Evolutionary conservation across 257 asterid genomes (phyloP).

Genomic region (Plantago ovata): DNA sequence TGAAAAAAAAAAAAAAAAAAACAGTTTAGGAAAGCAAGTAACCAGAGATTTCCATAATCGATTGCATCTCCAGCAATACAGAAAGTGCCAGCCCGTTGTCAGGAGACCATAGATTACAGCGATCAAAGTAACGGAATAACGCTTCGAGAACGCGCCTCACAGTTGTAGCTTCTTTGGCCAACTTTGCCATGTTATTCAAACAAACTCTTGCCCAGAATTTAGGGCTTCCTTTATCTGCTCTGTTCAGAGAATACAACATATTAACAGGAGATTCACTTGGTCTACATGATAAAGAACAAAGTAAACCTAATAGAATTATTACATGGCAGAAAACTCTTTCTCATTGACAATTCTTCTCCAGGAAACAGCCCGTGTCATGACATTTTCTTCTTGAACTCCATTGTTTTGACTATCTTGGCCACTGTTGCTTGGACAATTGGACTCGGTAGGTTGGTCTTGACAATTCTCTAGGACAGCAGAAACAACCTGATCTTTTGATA

Average conservation of each 20-base stretch:
- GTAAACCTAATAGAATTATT: slow-evolving; percentile 28
- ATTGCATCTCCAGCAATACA: slow-evolving; percentile 69
- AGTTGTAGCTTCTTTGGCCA: slow-evolving; percentile 72
- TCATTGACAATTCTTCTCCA: slow-evolving; percentile 65
- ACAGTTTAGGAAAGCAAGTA: slow-evolving; percentile 16
- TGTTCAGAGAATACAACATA: slow-evolving; percentile 36
- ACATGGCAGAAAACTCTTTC: slow-evolving; percentile 50
- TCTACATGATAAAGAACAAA: slow-evolving; percentile 3
- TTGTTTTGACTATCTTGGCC: slow-evolving; percentile 30
- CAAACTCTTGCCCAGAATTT: slow-evolving; percentile 70
- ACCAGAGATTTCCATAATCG: slow-evolving; percentile 63
- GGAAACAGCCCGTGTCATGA: slow-evolving; percentile 54
- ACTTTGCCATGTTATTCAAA: slow-evolving; percentile 73
- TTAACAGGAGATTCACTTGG: slow-evolving; percentile 17
- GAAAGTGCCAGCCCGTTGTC: slow-evolving; percentile 59
- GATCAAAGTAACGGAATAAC: slow-evolving; percentile 64
- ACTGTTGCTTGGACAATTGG: slow-evolving; percentile 24
- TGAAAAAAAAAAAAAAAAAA: slow-evolving; percentile 20
- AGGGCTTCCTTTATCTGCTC: slow-evolving; percentile 56
- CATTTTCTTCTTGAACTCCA: slow-evolving; percentile 30
- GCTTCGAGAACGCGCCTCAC: slow-evolving; percentile 73
- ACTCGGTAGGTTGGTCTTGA: slow-evolving; percentile 36
- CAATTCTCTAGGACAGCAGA: slow-evolving; percentile 65
- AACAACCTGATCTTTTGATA: slow-evolving; percentile 66
- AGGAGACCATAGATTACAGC: slow-evolving; percentile 60